Conservation (phyloP, 106 monocot species). For the Platanthera guangdongensis region DNA sequence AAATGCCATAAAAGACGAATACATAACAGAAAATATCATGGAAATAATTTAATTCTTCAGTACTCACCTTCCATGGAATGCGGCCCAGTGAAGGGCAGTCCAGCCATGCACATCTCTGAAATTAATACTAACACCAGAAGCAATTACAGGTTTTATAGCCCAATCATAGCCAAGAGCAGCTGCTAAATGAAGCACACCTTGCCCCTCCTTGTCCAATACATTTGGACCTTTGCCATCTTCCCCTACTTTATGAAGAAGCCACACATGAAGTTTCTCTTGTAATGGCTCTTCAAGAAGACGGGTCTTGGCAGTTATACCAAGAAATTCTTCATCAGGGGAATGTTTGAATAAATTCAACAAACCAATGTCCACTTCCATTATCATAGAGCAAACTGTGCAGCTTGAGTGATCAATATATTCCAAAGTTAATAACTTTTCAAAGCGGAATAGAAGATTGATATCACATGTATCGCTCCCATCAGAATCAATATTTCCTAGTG, state of each 20-base stretch:
- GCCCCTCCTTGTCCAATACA: constrained; percentile 67
- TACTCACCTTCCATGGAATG: constrained; percentile 69
- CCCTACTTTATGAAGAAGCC: constrained; percentile 64
- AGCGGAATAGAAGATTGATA: constrained; percentile 46
- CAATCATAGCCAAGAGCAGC: constrained; percentile 92
- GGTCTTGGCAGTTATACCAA: constrained; percentile 22
- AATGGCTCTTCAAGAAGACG: constrained; percentile 29
- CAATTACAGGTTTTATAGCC: constrained; percentile 63
- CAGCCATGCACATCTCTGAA: constrained; percentile 85
- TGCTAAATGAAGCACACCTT: constrained; percentile 79
- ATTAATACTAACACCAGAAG: constrained; percentile 69
- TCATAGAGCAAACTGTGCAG: constrained; percentile 40
- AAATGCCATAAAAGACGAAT: neutral
- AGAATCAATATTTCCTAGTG: constrained; percentile 26
- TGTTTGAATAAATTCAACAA: constrained; percentile 33
- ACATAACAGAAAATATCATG: neutral
- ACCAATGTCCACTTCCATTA: constrained; percentile 43
- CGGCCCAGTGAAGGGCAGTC: constrained; percentile 99
- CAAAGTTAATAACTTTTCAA: constrained; percentile 56
- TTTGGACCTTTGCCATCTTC: constrained; percentile 73
- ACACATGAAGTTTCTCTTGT: constrained; percentile 64
- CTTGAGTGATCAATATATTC: constrained; percentile 19
- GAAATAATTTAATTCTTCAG: neutral
- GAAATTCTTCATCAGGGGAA: constrained; percentile 15
- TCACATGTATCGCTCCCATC: constrained; percentile 23